Evolutionary conservation across 2,329 filamentous ascomycete species (phyloP), one percentile per base, ranked within the genome.

Genomic region (Hypoxylon sp.): DNA sequence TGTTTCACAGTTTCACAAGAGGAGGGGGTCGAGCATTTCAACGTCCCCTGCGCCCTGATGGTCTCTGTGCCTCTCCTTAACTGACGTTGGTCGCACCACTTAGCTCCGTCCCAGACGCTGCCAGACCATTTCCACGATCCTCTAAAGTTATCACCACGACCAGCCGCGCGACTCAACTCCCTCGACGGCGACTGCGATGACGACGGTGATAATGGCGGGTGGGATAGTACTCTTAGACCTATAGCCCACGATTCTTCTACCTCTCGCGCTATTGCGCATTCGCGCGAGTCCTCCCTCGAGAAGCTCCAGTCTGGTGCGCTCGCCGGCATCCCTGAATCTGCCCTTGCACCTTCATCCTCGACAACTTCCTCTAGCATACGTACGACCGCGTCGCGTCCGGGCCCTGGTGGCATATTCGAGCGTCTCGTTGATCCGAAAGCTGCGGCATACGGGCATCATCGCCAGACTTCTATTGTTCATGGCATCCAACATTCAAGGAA

Each of bases 401-500:
- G 74, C 41, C 72, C 83, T 25, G 80, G 77, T 60, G 78, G 78
- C 30, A 77, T 83, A 53, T 78, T 84, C 63, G 86, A 88, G 72
- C 83, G 85, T 70, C 75, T 82, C n/a, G 78, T 84, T 64, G 87
- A 89, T 70, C 83, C 81, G 50, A 89, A 88, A 75, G 79, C 80
- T 45, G 81, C 79, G 30, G 80, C 82, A 23, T 89, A 98, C 83
- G 93, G 92, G 64, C 94, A 99, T 78, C 94, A 98, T 80, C 90
- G 96, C 59, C 94, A 99, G 81, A 97, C 95, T 0, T 98, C 95
- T 51, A 97, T 98, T 73, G 94, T 98, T 61, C 93, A 98, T 88
- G 95, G 96, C 74, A 90, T 97, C 71, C 94, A 97, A 78, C 96
- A 99, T 87, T 88, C 88, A 73, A 85, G 95, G 80, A 97, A 96